Conservation (phyloP, 2,329 filamentous ascomycete species). For the Botrytis fabae region DNA sequence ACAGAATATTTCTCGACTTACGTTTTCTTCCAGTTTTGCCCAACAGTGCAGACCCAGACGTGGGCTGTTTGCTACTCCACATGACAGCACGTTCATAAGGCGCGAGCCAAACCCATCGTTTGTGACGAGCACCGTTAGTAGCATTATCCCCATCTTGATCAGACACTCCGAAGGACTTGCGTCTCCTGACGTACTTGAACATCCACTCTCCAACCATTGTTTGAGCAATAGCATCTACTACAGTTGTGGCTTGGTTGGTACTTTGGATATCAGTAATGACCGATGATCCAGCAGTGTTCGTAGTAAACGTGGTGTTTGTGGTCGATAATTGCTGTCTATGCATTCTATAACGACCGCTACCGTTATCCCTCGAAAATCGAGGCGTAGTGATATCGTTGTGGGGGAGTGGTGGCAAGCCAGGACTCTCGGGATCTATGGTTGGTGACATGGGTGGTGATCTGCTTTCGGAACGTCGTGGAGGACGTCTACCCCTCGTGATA, state of each 20-base stretch:
- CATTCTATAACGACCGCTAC: slow-evolving; percentile 46
- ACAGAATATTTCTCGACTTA: slow-evolving; percentile 53
- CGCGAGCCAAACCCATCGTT: slow-evolving; percentile 97
- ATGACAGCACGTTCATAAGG: slow-evolving; percentile 95
- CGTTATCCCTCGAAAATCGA: slow-evolving; percentile 44
- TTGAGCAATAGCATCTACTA: slow-evolving; percentile 95
- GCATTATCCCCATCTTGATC: slow-evolving; percentile 68
- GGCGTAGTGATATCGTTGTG: slow-evolving; percentile 70
- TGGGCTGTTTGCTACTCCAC: slow-evolving; percentile 98
- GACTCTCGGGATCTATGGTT: slow-evolving; percentile 68
- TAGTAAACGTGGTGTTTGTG: slow-evolving; percentile 48
- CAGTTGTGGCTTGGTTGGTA: slow-evolving; percentile 67
- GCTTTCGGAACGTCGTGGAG: slow-evolving; percentile 52
- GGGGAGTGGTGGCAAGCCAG: slow-evolving; percentile 70
- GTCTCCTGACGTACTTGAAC: slow-evolving; percentile 84
- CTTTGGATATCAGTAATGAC: neutral
- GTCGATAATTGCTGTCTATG: slow-evolving; percentile 63
- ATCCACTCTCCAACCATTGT: slow-evolving; percentile 99
- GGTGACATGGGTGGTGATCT: slow-evolving; percentile 66
- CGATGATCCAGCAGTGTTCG: slow-evolving; percentile 31
- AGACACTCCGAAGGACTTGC: slow-evolving; percentile 84
- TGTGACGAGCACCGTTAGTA: slow-evolving; percentile 72
- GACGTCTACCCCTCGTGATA: slow-evolving; percentile 57
- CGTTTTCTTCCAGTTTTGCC: slow-evolving; percentile 93
- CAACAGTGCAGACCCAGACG: slow-evolving; percentile 80